Conservation (phyloP, 164 flowering plant species). For the Santalum album region DNA sequence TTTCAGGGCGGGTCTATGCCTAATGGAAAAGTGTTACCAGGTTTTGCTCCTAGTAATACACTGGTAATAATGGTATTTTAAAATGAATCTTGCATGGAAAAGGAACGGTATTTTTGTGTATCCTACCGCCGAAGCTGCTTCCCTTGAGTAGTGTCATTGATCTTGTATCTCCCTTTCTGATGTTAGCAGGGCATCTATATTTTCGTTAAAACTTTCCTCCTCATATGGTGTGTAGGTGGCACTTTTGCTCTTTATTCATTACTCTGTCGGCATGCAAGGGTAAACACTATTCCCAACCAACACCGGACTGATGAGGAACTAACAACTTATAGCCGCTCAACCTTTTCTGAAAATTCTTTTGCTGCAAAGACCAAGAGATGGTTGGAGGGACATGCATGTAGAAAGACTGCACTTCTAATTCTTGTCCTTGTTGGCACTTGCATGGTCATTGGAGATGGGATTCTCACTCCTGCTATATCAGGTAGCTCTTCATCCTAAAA, state of each 20-base stretch:
- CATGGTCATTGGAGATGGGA: conserved; percentile 97
- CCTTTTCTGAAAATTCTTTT: conserved; percentile 63
- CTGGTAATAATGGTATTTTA: too few species aligned
- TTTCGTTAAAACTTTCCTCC: too few species aligned
- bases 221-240: conserved; percentile 55
- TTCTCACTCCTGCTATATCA: conserved; percentile 98
- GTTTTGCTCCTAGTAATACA: too few species aligned
- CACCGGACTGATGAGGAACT: conserved; percentile 89
- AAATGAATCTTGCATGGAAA: too few species aligned
- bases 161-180: too few species aligned
- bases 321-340: conserved; percentile 78
- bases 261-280: conserved; percentile 89
- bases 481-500: too few species aligned
- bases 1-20: too few species aligned
- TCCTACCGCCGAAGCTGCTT: too few species aligned
- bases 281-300: conserved; percentile 82
- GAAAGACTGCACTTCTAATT: conserved; percentile 65
- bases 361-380: conserved; percentile 89
- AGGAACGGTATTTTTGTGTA: too few species aligned
- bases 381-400: conserved; percentile 50
- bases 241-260: conserved; percentile 92
- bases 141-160: too few species aligned
- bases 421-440: conserved; percentile 91
- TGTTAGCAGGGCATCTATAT: too few species aligned
- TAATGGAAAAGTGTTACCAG: too few species aligned